Evolutionary conservation across 2,329 filamentous ascomycete species (phyloP).

Genomic region (Pestalotiopsis sp.): DNA sequence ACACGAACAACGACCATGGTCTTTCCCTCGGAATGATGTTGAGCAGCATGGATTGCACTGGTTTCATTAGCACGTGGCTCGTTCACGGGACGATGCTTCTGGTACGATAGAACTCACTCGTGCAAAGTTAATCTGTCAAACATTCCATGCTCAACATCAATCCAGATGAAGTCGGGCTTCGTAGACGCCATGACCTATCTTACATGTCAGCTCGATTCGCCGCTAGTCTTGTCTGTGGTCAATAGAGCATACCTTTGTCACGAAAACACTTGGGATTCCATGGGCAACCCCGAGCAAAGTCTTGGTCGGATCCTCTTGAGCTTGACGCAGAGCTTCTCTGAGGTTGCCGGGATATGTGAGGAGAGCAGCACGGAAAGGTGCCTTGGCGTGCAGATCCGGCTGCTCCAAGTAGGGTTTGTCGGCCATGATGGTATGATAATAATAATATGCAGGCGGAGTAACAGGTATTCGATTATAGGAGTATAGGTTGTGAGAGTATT

Average conservation of each 20-base stretch:
- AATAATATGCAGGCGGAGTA: background rate
- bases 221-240: background rate
- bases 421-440: conserved; percentile 7
- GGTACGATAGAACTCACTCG: conserved; percentile 12
- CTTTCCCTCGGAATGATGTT: conserved; percentile 27
- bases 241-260: conserved; percentile 17
- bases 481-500: background rate
- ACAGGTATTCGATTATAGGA: background rate
- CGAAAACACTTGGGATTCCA: conserved; percentile 20
- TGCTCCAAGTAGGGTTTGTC: conserved; percentile 17
- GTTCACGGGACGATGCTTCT: background rate
- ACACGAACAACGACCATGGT: conserved; percentile 23
- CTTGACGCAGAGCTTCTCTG: conserved; percentile 15
- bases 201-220: background rate
- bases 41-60: conserved; percentile 22
- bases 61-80: background rate
- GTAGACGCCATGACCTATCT: conserved; percentile 18
- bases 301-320: conserved; percentile 18
- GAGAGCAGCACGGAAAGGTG: conserved; percentile 17
- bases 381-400: conserved; percentile 17
- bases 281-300: conserved; percentile 21
- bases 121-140: conserved; percentile 17
- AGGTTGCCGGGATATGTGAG: conserved; percentile 21
- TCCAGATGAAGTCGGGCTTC: conserved; percentile 23
- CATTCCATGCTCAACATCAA: conserved; percentile 21